These are phyloP conservation scores for Phyllosticta citrichinensis DNA, from an alignment of 2,329 filamentous ascomycete genomes.

Conservation along the genomic window DNA sequence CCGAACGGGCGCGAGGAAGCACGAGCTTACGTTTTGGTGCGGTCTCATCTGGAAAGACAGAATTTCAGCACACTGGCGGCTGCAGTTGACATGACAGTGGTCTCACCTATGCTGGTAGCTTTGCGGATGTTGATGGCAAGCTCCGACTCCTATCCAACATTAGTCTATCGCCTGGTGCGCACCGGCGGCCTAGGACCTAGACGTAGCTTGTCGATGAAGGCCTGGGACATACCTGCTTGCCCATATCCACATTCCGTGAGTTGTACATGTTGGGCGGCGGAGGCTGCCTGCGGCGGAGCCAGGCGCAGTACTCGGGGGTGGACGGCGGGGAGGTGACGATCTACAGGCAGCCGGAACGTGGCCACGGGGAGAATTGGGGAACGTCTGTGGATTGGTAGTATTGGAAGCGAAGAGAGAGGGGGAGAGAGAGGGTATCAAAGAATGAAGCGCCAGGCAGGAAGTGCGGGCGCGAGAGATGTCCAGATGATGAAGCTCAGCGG, in stretches of 20 bases:
- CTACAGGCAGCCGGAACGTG: neutral
- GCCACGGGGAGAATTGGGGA: neutral
- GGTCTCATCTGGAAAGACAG: conserved; percentile 43
- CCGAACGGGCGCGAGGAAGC: neutral
- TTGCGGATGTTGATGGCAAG: conserved; percentile 58
- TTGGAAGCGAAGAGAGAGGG: neutral
- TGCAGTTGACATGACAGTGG: conserved; percentile 8
- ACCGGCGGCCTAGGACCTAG: neutral
- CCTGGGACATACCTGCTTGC: conserved; percentile 39
- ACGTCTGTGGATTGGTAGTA: neutral
- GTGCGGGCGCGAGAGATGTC: conserved; percentile 5
- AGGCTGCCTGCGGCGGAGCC: conserved; percentile 5
- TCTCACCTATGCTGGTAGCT: conserved; percentile 50
- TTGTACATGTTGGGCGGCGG: conserved; percentile 23
- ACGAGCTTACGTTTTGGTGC: conserved; percentile 51
- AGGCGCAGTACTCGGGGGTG: conserved; percentile 6
- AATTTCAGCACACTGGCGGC: conserved; percentile 13
- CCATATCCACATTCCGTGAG: conserved; percentile 49
- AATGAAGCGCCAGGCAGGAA: neutral
- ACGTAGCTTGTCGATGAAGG: neutral
- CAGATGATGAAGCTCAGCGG: conserved; percentile 6
- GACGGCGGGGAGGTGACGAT: neutral
- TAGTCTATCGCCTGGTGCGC: neutral
- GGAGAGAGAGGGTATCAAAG: neutral
- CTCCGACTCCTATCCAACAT: conserved; percentile 48